Conservation (phyloP, 2,329 filamentous ascomycete genomes). For the Bipolaris zeicola region DNA sequence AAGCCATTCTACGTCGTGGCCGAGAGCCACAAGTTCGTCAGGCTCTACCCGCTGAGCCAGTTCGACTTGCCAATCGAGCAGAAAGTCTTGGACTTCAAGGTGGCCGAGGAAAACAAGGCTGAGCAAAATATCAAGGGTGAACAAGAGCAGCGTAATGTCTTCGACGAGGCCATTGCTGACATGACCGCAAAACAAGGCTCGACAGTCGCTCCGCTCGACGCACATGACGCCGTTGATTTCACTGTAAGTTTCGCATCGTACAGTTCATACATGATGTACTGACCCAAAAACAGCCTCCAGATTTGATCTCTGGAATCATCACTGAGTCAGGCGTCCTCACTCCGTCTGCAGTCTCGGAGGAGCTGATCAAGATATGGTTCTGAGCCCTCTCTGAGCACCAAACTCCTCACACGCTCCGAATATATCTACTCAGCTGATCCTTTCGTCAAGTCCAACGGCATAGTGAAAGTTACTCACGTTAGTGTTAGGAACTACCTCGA, state of each 20-base stretch:
- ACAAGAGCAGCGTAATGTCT: conserved; percentile 48
- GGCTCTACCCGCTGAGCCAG: conserved; percentile 82
- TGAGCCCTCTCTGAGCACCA: conserved; percentile 32
- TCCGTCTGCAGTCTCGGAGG: conserved; percentile 71
- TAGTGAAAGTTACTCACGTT: conserved; percentile 14
- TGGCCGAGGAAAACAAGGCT: conserved; percentile 49
- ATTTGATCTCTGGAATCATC: conserved; percentile 73
- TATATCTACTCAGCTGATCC: conserved; percentile 10
- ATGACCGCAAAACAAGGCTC: conserved; percentile 30
- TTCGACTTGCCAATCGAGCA: conserved; percentile 81
- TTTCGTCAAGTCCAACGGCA: not conserved
- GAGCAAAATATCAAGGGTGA: conserved; percentile 13
- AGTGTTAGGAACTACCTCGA: conserved; percentile 15
- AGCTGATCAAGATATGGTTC: conserved; percentile 68
- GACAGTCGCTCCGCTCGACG: conserved; percentile 29
- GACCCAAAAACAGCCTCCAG: conserved; percentile 60
- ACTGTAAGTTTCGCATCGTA: conserved; percentile 57
- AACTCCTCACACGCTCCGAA: conserved; percentile 3
- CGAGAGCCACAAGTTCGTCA: conserved; percentile 96
- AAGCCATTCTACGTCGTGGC: conserved; percentile 89
- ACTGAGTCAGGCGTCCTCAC: conserved; percentile 76
- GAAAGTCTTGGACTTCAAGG: conserved; percentile 74
- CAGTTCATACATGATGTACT: not conserved
- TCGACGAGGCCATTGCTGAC: conserved; percentile 49
- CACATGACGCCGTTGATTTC: conserved; percentile 68